Base-by-base conservation (phyloP, 192 early-diverging fungal species). In the Rhizophagus prolifer region DNA sequence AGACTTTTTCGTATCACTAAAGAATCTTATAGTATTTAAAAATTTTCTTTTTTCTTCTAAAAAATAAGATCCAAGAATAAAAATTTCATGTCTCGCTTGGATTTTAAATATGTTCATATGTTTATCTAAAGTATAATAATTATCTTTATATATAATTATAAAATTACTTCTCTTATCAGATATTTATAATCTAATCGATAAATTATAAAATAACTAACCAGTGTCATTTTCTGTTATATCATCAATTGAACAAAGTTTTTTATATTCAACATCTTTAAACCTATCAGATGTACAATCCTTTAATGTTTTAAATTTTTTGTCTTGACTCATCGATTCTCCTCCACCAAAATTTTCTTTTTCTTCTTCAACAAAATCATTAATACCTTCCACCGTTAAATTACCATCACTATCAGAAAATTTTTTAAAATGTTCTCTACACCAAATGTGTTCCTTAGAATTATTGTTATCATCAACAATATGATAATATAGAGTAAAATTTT, bases 371-470 rank as follows among this genome's bases (percentile, higher is more conserved):
- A 64, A 23, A 13, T 19, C 62, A 26, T 30, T 8, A 64, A 13
- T 6, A 16, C 6, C 14, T 64, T 19, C 60, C 3, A n/a, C 10
- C 25, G n/a, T 61, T 61, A 26, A 25, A 19, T 30, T 9, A 30
- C 16, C 1, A 38, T 38, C 25, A 30, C 46, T 9, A 69, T n/a
- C 36, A 2, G 4, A 9, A 69, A 8, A 10, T 34, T 12, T 4
- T 69, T 41, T 25, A n/a, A 69, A 69, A 8, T 41, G 31, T 69
- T 69, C 36, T 16, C 9, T 69, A 69, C 67, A 69, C 67, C 67
- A 69, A 34, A 16, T 23, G 3, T 44, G 38, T 34, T 69, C 67
- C 13, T 69, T 21, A 21, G 19, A 23, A 30, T 44, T 25, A 19
- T 63, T 25, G 13, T 54, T 54, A n/a, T 54, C 50, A 19, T 64